Base-by-base conservation (phyloP, 352 stramenopile genomes). In the Globisporangium irregulare region DNA sequence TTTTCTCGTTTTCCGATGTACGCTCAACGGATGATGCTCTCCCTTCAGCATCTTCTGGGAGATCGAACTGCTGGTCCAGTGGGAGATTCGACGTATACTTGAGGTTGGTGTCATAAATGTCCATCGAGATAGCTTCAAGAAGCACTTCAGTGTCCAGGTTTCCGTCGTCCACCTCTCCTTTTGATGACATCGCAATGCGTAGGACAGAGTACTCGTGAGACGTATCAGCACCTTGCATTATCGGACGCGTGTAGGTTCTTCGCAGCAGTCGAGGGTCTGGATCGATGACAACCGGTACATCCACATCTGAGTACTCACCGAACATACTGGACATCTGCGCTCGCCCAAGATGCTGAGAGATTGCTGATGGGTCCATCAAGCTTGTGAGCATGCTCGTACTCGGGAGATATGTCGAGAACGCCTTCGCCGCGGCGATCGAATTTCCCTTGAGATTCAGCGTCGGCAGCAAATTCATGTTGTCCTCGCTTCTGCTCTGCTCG, bases 11-110 rank as follows among this genome's bases (percentile, higher is more conserved):
- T 34, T 24, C 56, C n/a, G 22, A 12, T 14, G 56, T 20, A 8
- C 43, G 25, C 5, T 41, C 56, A 50, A 7, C 48, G 4, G 56
- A 22, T 4, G 20, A 38, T 25, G 36, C 22, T 38, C 55, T 43
- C n/a, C 75, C 68, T 3, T 76, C 70, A 6, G 75, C 71, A 15
- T 36, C 18, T 22, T 87, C 73, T 4, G 81, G 74, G 0, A 93
- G 72, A 64, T 83, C 82, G 27, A 93, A 59, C 34, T 93, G 85
- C 59, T 93, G 72, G 25, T 74, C 77, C 25, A 93, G 71, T 4
- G 85, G 84, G 14, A 93, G 69, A 62, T 92, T 94, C 14, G 89
- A 93, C 20, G 81, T 84, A 62, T 93, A 94, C 73, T 94, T 94
- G 48, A 95, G 75, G 25, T 90, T 87, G 12, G 83, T 86, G 58